These are phyloP conservation scores for Exsudoporus frostii DNA, from an alignment of 768 basidiomycete species.

Conservation along the genomic window DNA sequence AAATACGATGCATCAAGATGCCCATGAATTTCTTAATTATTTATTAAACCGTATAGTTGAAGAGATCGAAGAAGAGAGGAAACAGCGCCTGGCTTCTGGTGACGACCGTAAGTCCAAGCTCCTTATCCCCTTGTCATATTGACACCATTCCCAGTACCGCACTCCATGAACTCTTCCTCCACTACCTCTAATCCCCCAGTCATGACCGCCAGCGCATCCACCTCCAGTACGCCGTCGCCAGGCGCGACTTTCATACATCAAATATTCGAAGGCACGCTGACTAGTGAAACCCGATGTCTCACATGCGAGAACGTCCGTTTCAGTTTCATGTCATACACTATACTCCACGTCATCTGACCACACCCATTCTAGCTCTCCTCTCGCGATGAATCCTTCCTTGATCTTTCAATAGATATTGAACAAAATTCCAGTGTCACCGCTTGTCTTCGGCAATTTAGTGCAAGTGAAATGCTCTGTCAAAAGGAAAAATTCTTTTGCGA, in stretches of 20 bases:
- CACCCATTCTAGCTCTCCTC: constrained; percentile 65
- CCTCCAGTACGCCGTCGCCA: constrained; percentile 44
- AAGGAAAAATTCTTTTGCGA: constrained; percentile 99
- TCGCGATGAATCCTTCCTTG: constrained; percentile 94
- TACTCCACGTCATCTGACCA: constrained; percentile 11
- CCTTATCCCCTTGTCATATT: constrained; percentile 3
- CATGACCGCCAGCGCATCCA: constrained; percentile 43
- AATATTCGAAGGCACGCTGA: constrained; percentile 90
- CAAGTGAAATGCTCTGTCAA: constrained; percentile 97
- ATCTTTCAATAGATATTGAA: constrained; percentile 99
- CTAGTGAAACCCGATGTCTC: constrained; percentile 96
- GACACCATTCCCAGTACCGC: constrained; percentile 45
- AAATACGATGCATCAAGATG: constrained; percentile 93
- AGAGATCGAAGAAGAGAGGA: constrained; percentile 78
- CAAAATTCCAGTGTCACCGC: constrained; percentile 96
- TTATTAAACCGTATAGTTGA: constrained; percentile 91
- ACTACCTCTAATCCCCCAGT: constrained; percentile 41
- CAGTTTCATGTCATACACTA: constrained; percentile 24
- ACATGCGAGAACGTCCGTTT: constrained; percentile 90
- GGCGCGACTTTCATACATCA: constrained; percentile 81
- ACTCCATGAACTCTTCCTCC: constrained; percentile 54
- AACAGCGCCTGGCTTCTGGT: constrained; percentile 40
- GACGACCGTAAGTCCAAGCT: constrained; percentile 63
- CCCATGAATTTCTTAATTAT: constrained; percentile 97
- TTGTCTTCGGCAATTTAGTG: constrained; percentile 94